phyloP scores from a whole-genome alignment of 352 stramenopile species.

The Phytophthora capsici region DNA sequence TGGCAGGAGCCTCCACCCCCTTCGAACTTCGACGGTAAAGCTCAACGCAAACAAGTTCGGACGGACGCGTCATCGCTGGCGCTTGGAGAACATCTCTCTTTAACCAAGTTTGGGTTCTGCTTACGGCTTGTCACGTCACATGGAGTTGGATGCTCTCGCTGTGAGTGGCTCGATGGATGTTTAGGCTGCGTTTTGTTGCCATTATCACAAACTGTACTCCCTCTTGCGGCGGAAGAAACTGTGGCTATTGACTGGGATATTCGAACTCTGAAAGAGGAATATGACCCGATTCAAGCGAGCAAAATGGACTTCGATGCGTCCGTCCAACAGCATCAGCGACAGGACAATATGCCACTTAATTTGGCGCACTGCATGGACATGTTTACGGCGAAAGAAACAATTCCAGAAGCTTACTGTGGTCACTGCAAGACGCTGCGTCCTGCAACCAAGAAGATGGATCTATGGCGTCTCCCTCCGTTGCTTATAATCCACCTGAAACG shows the following conservation, averaged over 20 bases:
- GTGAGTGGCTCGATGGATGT: constrained; percentile 88
- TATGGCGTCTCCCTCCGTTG: constrained; percentile 97
- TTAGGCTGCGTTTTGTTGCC: constrained; percentile 84
- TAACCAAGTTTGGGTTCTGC: constrained; percentile 86
- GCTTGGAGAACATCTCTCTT: constrained; percentile 63
- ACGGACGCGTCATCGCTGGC: constrained; percentile 66
- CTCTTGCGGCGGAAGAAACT: constrained; percentile 76
- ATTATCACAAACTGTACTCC: constrained; percentile 46
- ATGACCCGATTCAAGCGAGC: constrained; percentile 85
- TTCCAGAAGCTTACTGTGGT: constrained; percentile 82
- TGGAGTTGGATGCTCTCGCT: constrained; percentile 87
- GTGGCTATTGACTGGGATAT: constrained; percentile 92
- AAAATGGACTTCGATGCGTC: constrained; percentile 78
- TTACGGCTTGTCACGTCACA: constrained; percentile 82
- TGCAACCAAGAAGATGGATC: constrained; percentile 96
- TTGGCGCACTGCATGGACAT: constrained; percentile 87
- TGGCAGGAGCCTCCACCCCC: constrained; percentile 62
- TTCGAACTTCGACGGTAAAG: constrained; percentile 36
- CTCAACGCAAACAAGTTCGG: constrained; percentile 22
- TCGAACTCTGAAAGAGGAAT: constrained; percentile 86
- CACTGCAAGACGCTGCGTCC: constrained; percentile 91
- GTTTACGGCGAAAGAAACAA: constrained; percentile 84
- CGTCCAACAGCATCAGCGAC: constrained; percentile 64
- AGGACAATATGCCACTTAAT: constrained; percentile 85
- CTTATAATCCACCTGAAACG: constrained; percentile 99